These are phyloP conservation scores for Corchorus olitorius DNA, from an alignment of 345 rosid species.

Conservation along the genomic window DNA sequence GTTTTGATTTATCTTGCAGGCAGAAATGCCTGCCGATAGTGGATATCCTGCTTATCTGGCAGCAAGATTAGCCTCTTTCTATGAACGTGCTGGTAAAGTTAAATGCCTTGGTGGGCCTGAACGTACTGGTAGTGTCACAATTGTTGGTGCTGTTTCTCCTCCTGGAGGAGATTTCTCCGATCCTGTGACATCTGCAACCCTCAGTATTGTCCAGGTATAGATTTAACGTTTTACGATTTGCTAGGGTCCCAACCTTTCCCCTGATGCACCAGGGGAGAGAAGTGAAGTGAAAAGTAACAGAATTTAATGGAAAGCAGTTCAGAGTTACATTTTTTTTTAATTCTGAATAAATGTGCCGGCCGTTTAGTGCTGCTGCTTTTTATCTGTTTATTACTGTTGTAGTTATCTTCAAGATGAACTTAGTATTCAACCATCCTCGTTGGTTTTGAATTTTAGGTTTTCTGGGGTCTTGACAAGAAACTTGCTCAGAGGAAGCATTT, in stretches of 20 bases:
- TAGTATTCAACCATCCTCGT: neutral
- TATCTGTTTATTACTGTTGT: neutral
- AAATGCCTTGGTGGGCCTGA: slow-evolving; percentile 99
- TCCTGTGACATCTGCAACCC: slow-evolving; percentile 99
- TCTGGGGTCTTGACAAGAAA: slow-evolving; percentile 99
- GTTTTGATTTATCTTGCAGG: slow-evolving; percentile 52
- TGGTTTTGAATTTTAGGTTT: slow-evolving; percentile 61
- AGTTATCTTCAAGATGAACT: neutral
- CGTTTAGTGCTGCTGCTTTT: neutral
- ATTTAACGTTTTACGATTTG: neutral
- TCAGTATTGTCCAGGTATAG: slow-evolving; percentile 96
- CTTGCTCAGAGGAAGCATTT: slow-evolving; percentile 99
- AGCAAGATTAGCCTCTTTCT: slow-evolving; percentile 96
- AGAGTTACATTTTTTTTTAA: neutral
- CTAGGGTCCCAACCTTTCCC: neutral
- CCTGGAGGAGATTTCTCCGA: slow-evolving; percentile 99
- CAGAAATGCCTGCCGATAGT: slow-evolving; percentile 99
- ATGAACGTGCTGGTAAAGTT: slow-evolving; percentile 99
- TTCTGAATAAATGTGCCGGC: neutral
- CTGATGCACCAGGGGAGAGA: neutral
- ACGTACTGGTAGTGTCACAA: slow-evolving; percentile 97
- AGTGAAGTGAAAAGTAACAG: neutral
- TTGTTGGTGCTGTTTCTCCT: slow-evolving; percentile 99
- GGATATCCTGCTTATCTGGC: slow-evolving; percentile 99
- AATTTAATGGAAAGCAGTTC: neutral